A percentile compares a stretch with the other conserved stretches of the same genome.
These are phyloP conservation scores for Lipomyces starkeyi DNA, from an alignment of 805 yeast genomes.

Conservation along the genomic window DNA sequence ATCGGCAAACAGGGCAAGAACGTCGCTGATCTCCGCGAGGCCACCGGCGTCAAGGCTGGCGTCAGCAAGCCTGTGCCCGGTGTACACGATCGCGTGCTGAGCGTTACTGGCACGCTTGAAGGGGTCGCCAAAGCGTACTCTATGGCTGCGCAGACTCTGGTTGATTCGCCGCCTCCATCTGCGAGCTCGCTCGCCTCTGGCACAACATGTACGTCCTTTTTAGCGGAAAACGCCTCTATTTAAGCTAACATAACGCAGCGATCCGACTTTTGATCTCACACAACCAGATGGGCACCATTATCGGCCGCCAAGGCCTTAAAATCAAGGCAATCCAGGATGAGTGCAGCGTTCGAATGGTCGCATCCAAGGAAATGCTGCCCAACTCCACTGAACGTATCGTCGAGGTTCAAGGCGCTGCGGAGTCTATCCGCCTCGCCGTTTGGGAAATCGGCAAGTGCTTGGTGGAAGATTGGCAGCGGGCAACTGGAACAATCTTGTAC, in stretches of 20 bases:
- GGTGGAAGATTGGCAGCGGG: conserved; percentile 73
- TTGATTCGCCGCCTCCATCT: conserved; percentile 62
- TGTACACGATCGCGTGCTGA: conserved; percentile 79
- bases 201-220: conserved; percentile 14
- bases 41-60: conserved; percentile 82
- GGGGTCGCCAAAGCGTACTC: conserved; percentile 71
- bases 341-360: conserved; percentile 78
- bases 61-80: conserved; percentile 81
- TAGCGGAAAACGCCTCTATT: background rate
- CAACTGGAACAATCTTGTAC: conserved; percentile 68
- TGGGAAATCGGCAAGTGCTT: conserved; percentile 70
- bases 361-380: conserved; percentile 81
- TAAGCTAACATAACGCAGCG: conserved; percentile 53
- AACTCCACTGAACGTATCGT: conserved; percentile 85
- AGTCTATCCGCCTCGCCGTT: conserved; percentile 62
- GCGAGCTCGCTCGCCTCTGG: conserved; percentile 44
- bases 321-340: conserved; percentile 78
- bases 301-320: conserved; percentile 81
- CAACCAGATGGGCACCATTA: conserved; percentile 84
- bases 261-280: conserved; percentile 80
- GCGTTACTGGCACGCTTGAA: conserved; percentile 75
- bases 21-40: conserved; percentile 75
- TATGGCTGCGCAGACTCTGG: conserved; percentile 68
- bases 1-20: conserved; percentile 85
- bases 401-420: conserved; percentile 82